A percentile compares a stretch with the other conserved stretches of the same genome.
These are phyloP conservation scores for Peronospora belbahrii DNA, from an alignment of 352 stramenopile genomes.

Conservation along the genomic window DNA sequence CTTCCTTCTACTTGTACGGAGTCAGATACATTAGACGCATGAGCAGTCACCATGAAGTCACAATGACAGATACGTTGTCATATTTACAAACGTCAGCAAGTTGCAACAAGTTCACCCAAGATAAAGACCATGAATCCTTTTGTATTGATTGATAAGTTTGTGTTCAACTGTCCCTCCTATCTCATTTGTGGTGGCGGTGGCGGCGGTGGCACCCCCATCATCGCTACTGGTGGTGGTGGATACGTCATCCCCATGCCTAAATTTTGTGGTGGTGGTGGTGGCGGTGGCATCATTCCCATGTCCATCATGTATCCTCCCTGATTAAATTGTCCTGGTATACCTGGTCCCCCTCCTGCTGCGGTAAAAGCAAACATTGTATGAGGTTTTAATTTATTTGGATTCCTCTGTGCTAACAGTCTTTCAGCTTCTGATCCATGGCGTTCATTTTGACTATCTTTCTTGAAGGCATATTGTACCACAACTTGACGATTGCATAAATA, in stretches of 20 bases:
- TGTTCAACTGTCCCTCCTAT: slow-evolving; percentile 8
- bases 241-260: slow-evolving; percentile 33
- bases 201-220: slow-evolving; percentile 39
- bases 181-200: slow-evolving; percentile 30
- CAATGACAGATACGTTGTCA: too few relatives aligned
- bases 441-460: slow-evolving; percentile 93
- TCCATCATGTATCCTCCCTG: slow-evolving; percentile 29
- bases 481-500: slow-evolving; percentile 97
- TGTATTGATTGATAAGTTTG: not conserved
- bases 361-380: slow-evolving; percentile 72
- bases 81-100: too few relatives aligned
- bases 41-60: too few relatives aligned
- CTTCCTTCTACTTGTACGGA: too few relatives aligned
- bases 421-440: slow-evolving; percentile 89
- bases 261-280: slow-evolving; percentile 16
- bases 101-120: too few relatives aligned
- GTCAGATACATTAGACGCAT: too few relatives aligned
- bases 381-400: slow-evolving; percentile 73
- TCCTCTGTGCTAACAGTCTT: slow-evolving; percentile 73
- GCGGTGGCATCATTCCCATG: slow-evolving; percentile 31
- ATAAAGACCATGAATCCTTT: too few relatives aligned
- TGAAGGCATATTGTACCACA: slow-evolving; percentile 98
- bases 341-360: slow-evolving; percentile 2
- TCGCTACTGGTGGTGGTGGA: slow-evolving; percentile 22
- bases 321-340: slow-evolving; percentile 10